Evolutionary conservation across 2,329 filamentous ascomycete species (phyloP), one percentile per base, ranked within the genome.

Genomic region (Epichloe coenophiala): DNA sequence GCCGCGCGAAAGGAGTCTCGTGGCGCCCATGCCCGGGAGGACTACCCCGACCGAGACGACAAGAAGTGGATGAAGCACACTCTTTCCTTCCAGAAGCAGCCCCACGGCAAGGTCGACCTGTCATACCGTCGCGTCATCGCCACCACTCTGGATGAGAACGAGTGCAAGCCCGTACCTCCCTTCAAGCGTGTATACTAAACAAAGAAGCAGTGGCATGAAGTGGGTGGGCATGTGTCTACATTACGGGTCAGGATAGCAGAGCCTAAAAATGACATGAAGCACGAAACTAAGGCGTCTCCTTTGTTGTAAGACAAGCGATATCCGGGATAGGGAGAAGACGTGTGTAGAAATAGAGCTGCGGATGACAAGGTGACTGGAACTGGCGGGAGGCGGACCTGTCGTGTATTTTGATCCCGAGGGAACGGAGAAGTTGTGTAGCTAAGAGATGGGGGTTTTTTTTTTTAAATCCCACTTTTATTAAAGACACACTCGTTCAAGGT

Each of bases 31-130:
- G 93, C 93, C 58, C 86, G 93, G 59, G 93, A 98, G 76, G 93
- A 98, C 68, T 97, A 70, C 78, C 91, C 91, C 52, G 90, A 97
- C 17, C 85, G 93, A 75, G 88, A 97, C 65, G 93, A 98, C 66
- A 77, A 83, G 70, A 85, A 94, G 70, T 97, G 91, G 91, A 96
- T 96, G 91, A 97, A 97, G 84, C 93, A 98, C 80, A 95, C 88
- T 44, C 80, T 98, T 55, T 88, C 84, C 58, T 98, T 85, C 85
- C 93, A 98, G 78, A 94, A 88, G 84, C 68, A 83, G 65, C 87
- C 90, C 36, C 91, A 97, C 63, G 86, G 85, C 65, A 81, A 88
- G 73, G 81, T 93, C 51, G 85, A 97, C 55, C 76, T 97, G 56
- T 76, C 80, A 56, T 97, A 97, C 80, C 81, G 93, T 69, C 75